These are phyloP conservation scores for Kodamaea arcana DNA, from an alignment of 1,139 yeast species.

Conservation along the genomic window DNA sequence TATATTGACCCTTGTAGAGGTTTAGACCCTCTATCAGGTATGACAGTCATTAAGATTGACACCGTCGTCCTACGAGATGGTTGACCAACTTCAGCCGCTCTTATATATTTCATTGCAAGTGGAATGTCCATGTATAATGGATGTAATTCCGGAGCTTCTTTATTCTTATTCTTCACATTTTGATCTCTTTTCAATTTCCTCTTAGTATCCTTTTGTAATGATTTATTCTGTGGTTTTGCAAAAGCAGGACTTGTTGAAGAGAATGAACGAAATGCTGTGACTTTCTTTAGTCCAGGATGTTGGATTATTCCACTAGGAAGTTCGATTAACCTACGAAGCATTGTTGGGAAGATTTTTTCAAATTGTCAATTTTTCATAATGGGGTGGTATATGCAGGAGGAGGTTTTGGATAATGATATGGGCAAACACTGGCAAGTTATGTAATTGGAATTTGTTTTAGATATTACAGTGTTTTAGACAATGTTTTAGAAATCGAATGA, in stretches of 20 bases:
- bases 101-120: conserved; percentile 67
- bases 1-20: conserved; percentile 70
- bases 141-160: conserved; percentile 44
- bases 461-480: no score
- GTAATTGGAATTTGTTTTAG: no score
- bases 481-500: no score
- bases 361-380: no score
- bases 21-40: conserved; percentile 75
- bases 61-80: conserved; percentile 66
- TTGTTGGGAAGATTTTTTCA: not conserved
- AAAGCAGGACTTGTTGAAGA: conserved; percentile 2
- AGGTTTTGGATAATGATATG: no score
- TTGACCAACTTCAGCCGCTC: conserved; percentile 90
- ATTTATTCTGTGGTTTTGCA: conserved; percentile 7
- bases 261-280: conserved; percentile 4
- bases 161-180: conserved; percentile 33
- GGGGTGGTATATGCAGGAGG: no score
- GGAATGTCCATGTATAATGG: conserved; percentile 73
- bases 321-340: not conserved
- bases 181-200: conserved; percentile 30
- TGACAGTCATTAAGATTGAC: conserved; percentile 60
- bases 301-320: not conserved
- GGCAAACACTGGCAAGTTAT: no score
- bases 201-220: conserved; percentile 15
- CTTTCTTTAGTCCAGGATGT: no score